Base-by-base conservation (phyloP, 2,329 filamentous ascomycete genomes). In the Endothia cerciana region DNA sequence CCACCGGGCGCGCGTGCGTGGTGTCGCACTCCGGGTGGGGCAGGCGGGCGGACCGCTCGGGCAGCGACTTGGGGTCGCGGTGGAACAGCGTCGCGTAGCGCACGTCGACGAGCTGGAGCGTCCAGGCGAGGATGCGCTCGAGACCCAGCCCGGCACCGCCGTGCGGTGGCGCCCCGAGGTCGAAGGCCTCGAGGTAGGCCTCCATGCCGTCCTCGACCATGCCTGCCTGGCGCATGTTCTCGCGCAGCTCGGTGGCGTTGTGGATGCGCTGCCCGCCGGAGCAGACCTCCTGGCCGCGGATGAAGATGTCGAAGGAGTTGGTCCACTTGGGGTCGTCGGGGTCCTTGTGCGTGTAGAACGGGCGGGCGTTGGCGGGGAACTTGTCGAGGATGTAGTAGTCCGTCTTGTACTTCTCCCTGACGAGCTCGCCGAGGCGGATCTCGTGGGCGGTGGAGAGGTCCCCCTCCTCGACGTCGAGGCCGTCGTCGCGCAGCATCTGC, bases 361-460 rank as follows among this genome's bases (percentile, higher is more conserved):
- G 94, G 53, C 94, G 87, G 2, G 92, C 94, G 7, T 88, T 89
- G 28, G 87, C 82, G 0, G 94, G 94, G 81, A 97, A 97, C 74
- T 96, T 97, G 83, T 97, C 94, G 49, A 97, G 85, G 69, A 97
- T 90, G 78, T 95, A 97, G 80, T 96, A 97, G 73, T 97, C 94
- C 0, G 94, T 96, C 64, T 87, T 83, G 73, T 91, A 95, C 79
- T 94, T 93, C 74, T 96, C 87, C 78, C 91, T 94, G 73, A 97
- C 88, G 19, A 97, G 81, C 73, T 92, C 83, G 11, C 94, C 94
- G 0, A 97, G 85, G 17, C 91, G 89, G 30, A 96, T 94, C 79
- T 97, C 94, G 67, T 95, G 92, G 25, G 91, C 85, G 0, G 94
- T 97, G 56, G 89, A 88, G 30, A 97, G 81, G 75, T 97, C 94